phyloP scores from a whole-genome alignment of 345 rosid genomes.

The Heritiera littoralis region DNA sequence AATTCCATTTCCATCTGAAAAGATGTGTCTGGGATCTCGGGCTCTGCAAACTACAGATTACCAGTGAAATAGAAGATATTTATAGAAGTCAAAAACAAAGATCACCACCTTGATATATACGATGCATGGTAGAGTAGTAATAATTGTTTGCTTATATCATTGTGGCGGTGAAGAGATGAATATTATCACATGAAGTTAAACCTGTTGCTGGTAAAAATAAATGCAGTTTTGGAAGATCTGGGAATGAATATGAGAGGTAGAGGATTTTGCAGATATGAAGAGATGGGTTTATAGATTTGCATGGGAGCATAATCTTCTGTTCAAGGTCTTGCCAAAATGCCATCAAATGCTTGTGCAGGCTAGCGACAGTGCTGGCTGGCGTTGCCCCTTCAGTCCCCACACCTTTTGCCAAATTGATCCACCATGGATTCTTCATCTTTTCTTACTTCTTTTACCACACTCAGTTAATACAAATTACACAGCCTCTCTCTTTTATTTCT shows the following conservation, averaged over 20 bases:
- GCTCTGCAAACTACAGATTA: neutral
- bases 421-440: neutral
- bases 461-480: neutral
- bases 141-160: neutral
- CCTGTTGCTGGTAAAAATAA: neutral
- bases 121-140: neutral
- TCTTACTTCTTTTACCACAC: neutral
- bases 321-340: slow-evolving; percentile 16
- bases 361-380: slow-evolving; percentile 14
- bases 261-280: slow-evolving; percentile 3
- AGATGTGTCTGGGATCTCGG: slow-evolving; percentile 10
- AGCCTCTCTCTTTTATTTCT: neutral
- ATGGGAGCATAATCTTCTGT: slow-evolving; percentile 1
- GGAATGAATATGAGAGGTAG: slow-evolving; percentile 2
- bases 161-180: neutral
- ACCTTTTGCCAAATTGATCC: slow-evolving; percentile 5
- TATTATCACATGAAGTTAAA: neutral
- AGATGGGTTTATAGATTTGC: slow-evolving; percentile 11
- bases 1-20: neutral
- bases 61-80: neutral
- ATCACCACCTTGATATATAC: neutral
- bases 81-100: neutral
- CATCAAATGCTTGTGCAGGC: slow-evolving; percentile 15
- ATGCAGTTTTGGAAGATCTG: neutral
- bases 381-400: slow-evolving; percentile 19